A percentile compares a stretch with the other conserved stretches of the same genome.
Conservation (phyloP, 768 basidiomycete genomes). For the Leucocoprinus sp. region DNA sequence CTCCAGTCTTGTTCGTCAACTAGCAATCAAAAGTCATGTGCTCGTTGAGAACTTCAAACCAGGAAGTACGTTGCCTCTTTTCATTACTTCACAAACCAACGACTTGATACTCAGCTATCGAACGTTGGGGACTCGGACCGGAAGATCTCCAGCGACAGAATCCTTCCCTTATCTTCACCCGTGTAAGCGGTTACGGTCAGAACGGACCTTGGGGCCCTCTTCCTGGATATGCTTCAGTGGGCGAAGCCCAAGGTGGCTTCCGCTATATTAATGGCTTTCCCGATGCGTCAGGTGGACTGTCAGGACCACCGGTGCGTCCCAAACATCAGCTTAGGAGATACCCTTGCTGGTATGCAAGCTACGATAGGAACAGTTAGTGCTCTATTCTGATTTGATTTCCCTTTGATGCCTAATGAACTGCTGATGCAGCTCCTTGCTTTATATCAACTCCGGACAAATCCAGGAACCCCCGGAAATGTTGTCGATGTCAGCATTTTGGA, state of each 20-base stretch:
- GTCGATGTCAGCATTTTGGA: constrained; percentile 76
- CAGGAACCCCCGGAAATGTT: constrained; percentile 33
- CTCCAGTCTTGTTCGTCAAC: constrained; percentile 48
- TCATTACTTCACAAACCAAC: not conserved
- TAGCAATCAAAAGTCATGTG: constrained; percentile 59
- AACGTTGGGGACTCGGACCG: constrained; percentile 63
- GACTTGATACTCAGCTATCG: constrained; percentile 39
- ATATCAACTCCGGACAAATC: constrained; percentile 21
- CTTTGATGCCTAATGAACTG: not conserved
- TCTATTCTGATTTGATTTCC: not conserved
- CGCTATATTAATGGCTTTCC: constrained; percentile 64
- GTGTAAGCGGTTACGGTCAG: constrained; percentile 72
- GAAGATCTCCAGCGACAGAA: constrained; percentile 59
- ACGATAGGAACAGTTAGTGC: constrained; percentile 59
- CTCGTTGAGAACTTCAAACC: constrained; percentile 69
- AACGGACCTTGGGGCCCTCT: constrained; percentile 66
- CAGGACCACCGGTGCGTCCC: constrained; percentile 61
- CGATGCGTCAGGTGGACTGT: constrained; percentile 43
- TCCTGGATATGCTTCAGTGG: constrained; percentile 68
- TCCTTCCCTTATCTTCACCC: constrained; percentile 84
- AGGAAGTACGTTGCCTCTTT: constrained; percentile 42
- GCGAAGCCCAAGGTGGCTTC: constrained; percentile 70
- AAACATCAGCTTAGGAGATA: constrained; percentile 67
- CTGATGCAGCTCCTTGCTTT: constrained; percentile 48
- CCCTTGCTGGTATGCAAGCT: constrained; percentile 63